Base-by-base conservation (phyloP, 305 asterid species). In the Stenogyne calaminthoides region DNA sequence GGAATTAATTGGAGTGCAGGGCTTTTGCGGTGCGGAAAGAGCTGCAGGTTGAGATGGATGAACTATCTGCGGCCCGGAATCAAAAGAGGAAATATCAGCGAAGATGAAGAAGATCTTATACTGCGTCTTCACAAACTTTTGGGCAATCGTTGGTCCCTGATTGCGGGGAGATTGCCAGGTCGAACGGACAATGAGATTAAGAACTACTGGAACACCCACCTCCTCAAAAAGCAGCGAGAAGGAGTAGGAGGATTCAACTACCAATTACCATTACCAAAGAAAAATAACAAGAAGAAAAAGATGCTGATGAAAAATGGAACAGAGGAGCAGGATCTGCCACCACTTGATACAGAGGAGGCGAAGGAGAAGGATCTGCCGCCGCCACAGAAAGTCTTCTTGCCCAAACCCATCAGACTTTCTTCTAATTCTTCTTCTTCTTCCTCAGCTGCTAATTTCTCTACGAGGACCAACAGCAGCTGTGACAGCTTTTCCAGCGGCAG, bases 1-100 rank as follows among this genome's bases (percentile, higher is more conserved):
- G n/a, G n/a, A n/a, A n/a, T n/a, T n/a, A n/a, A n/a, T 25, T 25
- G 8, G 7, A 7, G 22, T 8, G 3, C 54, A 87, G 93, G 88
- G 74, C 62, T 86, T 0, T 52, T 88, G 70, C 80, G 91, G 56
- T 88, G 91, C 25, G 89, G 94, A 12, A 86, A 86, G 84, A 84
- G 91, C 72, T 86, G 91, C 79, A 73, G 94, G 27, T n/a, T 88
- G 66, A 65, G 94, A 71, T 88, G 93, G 94, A 83, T 86, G 89
- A 88, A 88, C 34, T 88, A 88, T 57, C 83, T 88, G 9, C 82
- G 87, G 5, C 94, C 91, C 0, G 94, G 89, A 1, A 86, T 88
- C 0, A 88, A 86, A 63, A 80, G 94, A 67, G 94, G 94, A 14
- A 80, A 88, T 52, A 81, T 88, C 12, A 72, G 74, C 19, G 39